A percentile compares a stretch with the other conserved stretches of the same genome.
Conservation (phyloP, 2,329 filamentous ascomycete genomes). For the Byssochlamys sp. region DNA sequence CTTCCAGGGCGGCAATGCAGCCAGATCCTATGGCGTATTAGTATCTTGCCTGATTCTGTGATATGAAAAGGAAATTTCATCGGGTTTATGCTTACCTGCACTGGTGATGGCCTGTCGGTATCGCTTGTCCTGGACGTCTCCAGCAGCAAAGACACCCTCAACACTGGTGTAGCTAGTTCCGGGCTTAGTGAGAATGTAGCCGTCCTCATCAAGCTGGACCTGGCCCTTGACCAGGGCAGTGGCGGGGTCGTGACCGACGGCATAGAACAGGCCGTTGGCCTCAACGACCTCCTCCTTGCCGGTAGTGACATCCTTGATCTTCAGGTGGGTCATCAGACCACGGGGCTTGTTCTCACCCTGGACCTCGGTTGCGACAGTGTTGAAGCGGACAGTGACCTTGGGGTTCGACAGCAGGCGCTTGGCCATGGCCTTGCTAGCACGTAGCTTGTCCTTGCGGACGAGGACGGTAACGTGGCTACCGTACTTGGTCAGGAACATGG, state of each 20-base stretch:
- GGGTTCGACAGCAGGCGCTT: slow-evolving; percentile 69
- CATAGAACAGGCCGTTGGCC: slow-evolving; percentile 92
- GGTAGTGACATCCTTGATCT: slow-evolving; percentile 67
- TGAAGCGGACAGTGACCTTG: slow-evolving; percentile 85
- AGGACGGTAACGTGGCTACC: slow-evolving; percentile 89
- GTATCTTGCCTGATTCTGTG: slow-evolving; percentile 2
- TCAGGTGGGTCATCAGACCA: slow-evolving; percentile 78
- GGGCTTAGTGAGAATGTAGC: slow-evolving; percentile 80
- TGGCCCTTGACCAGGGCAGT: slow-evolving; percentile 84
- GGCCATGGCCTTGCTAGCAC: slow-evolving; percentile 87
- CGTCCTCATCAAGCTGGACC: slow-evolving; percentile 76
- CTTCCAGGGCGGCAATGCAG: slow-evolving; percentile 89
- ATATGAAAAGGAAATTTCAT: background rate
- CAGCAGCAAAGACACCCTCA: slow-evolving; percentile 87
- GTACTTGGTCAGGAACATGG: slow-evolving; percentile 95
- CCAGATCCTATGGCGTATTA: slow-evolving; percentile 58
- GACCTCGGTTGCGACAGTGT: slow-evolving; percentile 71
- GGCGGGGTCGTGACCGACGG: slow-evolving; percentile 91
- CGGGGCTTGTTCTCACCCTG: slow-evolving; percentile 65
- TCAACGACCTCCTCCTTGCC: slow-evolving; percentile 73
- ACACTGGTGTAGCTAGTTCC: slow-evolving; percentile 82
- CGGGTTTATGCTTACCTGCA: slow-evolving; percentile 57
- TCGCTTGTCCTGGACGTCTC: slow-evolving; percentile 96
- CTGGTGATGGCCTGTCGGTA: slow-evolving; percentile 97
- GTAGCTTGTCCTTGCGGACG: slow-evolving; percentile 74